These are phyloP conservation scores for Zopfia rhizophila DNA, from an alignment of 2,329 filamentous ascomycete species.

Conservation along the genomic window DNA sequence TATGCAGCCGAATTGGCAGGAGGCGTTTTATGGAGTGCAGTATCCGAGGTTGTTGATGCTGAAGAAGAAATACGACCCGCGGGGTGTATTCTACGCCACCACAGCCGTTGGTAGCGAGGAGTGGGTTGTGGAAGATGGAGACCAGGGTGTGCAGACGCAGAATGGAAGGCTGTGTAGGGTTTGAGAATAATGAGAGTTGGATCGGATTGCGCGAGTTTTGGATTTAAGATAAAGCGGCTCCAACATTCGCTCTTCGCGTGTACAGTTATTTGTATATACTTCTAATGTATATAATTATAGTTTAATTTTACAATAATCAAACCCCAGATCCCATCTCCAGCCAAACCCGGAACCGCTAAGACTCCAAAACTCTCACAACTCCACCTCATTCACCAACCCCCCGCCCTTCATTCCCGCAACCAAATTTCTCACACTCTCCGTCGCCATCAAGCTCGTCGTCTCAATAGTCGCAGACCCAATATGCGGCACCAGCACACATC, in stretches of 20 bases:
- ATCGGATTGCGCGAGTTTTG: not conserved
- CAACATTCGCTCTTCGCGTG: no score
- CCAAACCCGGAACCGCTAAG: no score
- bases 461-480: constrained; percentile 68
- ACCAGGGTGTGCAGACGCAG: constrained; percentile 46
- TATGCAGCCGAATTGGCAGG: constrained; percentile 37
- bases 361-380: no score
- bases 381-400: constrained; percentile 42
- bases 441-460: constrained; percentile 68
- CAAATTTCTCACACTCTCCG: constrained; percentile 66
- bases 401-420: constrained; percentile 36
- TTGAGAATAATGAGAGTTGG: constrained; percentile 1
- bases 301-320: no score
- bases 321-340: no score
- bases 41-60: constrained; percentile 36
- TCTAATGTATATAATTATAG: no score
- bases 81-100: constrained; percentile 46
- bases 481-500: constrained; percentile 66
- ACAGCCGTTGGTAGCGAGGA: constrained; percentile 47
- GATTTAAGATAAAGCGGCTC: no score
- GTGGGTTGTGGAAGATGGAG: constrained; percentile 47
- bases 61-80: constrained; percentile 44
- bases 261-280: no score
- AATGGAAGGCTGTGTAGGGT: constrained; percentile 49
- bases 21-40: constrained; percentile 39